Evolutionary conservation across 2,329 filamentous ascomycete species (phyloP).

Genomic region (Xylaria sp.): DNA sequence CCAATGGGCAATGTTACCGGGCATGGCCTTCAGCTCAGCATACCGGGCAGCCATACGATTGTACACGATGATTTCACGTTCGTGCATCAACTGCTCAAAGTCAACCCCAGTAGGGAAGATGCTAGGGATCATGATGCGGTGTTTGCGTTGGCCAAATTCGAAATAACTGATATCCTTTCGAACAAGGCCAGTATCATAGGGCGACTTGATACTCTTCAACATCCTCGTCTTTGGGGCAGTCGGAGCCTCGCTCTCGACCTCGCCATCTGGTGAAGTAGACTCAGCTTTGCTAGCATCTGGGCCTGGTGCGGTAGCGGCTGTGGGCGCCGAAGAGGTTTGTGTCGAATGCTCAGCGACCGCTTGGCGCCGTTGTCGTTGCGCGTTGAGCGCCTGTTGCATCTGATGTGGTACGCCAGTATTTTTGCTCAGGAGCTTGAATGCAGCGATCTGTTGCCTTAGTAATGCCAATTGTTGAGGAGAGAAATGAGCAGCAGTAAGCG

Average conservation of each 20-base stretch:
- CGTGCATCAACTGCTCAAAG: conserved; percentile 83
- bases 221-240: conserved; percentile 56
- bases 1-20: conserved; percentile 88
- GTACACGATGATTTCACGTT: conserved; percentile 88
- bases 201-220: conserved; percentile 81
- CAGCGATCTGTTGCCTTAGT: conserved; percentile 86
- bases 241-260: conserved; percentile 49
- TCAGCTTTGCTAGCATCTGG: conserved; percentile 49
- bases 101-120: conserved; percentile 91
- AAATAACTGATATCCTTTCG: conserved; percentile 77
- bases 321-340: conserved; percentile 52
- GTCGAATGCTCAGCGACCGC: conserved; percentile 63
- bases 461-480: conserved; percentile 81
- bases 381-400: conserved; percentile 85
- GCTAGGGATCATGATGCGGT: conserved; percentile 83
- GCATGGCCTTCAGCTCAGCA: conserved; percentile 82
- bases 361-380: conserved; percentile 74
- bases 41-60: conserved; percentile 90
- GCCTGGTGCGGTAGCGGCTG: conserved; percentile 57
- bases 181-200: conserved; percentile 69
- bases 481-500: conserved; percentile 66
- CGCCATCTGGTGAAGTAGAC: conserved; percentile 48
- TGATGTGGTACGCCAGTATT: conserved; percentile 82
- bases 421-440: conserved; percentile 90
- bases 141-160: conserved; percentile 79